These are phyloP conservation scores for Trichoderma brevicompactum DNA, from an alignment of 2,329 filamentous ascomycete species.

Conservation along the genomic window DNA sequence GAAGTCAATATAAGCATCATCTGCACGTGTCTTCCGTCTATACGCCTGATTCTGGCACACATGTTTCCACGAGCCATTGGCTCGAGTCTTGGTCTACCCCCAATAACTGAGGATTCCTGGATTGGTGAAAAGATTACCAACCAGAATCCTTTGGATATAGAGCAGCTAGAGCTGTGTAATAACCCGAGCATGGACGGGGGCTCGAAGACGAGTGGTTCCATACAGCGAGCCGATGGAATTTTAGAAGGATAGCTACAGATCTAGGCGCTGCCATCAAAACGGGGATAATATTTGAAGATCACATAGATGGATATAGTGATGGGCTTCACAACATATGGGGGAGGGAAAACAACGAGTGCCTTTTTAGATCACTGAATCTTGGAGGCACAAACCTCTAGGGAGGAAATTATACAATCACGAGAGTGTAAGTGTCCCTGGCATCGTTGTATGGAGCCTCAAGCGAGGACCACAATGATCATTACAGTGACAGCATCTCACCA, in stretches of 20 bases:
- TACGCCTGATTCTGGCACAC: constrained; percentile 39
- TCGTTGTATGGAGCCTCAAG: neutral
- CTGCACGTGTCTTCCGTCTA: constrained; percentile 43
- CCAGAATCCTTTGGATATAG: constrained; percentile 11
- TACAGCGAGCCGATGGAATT: neutral
- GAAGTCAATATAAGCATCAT: constrained; percentile 45
- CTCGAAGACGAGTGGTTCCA: constrained; percentile 15
- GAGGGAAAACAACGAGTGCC: too few relatives aligned
- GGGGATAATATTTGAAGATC: neutral
- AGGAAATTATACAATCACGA: neutral
- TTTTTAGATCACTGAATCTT: too few relatives aligned
- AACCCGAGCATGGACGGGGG: neutral
- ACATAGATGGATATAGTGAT: neutral
- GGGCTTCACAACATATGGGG: neutral
- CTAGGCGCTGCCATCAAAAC: neutral
- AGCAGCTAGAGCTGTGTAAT: constrained; percentile 20
- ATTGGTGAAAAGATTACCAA: constrained; percentile 10
- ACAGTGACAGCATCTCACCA: neutral
- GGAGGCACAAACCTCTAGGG: neutral
- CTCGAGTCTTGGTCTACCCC: constrained; percentile 1
- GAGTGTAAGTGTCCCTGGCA: neutral
- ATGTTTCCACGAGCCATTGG: constrained; percentile 32
- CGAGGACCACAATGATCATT: neutral
- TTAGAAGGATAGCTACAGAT: neutral
- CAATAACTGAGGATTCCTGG: neutral